phyloP scores from a whole-genome alignment of 305 asterid species.

The Rubia peregrina region DNA sequence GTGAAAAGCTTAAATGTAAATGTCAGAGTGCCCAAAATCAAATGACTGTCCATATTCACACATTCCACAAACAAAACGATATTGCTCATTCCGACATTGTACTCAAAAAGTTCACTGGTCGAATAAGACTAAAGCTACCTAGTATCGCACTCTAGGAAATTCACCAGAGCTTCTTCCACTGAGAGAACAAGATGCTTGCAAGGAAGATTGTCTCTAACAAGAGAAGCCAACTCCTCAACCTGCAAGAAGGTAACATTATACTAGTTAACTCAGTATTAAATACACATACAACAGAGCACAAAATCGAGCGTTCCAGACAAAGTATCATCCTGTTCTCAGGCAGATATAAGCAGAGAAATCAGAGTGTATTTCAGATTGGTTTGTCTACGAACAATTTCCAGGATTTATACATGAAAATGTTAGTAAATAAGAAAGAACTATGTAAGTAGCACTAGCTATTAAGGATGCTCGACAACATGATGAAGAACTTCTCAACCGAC shows the following conservation, averaged over 20 bases:
- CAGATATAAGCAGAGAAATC: not conserved
- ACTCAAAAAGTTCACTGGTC: constrained; percentile 16
- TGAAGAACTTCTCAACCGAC: not conserved
- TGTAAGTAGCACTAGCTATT: not conserved
- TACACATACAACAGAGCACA: not conserved
- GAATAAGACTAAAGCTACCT: constrained; percentile 38
- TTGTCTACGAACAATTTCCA: not conserved
- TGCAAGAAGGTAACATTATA: constrained; percentile 24
- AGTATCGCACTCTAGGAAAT: constrained; percentile 57
- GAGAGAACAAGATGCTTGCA: constrained; percentile 83
- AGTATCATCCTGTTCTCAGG: not conserved
- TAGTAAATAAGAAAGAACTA: not conserved
- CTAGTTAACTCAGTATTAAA: not conserved
- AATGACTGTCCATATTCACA: not conserved
- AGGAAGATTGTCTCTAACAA: constrained; percentile 66
- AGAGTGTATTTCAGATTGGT: not conserved
- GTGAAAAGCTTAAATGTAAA: not conserved
- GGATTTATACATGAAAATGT: not conserved
- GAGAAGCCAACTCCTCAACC: constrained; percentile 92
- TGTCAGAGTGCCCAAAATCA: not conserved
- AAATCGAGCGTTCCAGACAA: constrained; percentile 8
- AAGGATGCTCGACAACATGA: not conserved
- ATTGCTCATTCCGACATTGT: not conserved
- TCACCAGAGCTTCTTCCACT: constrained; percentile 58
- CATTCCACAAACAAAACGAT: constrained; percentile 8